These are phyloP conservation scores for Naganishia kalamii DNA, from an alignment of 768 basidiomycete genomes.

Conservation along the genomic window DNA sequence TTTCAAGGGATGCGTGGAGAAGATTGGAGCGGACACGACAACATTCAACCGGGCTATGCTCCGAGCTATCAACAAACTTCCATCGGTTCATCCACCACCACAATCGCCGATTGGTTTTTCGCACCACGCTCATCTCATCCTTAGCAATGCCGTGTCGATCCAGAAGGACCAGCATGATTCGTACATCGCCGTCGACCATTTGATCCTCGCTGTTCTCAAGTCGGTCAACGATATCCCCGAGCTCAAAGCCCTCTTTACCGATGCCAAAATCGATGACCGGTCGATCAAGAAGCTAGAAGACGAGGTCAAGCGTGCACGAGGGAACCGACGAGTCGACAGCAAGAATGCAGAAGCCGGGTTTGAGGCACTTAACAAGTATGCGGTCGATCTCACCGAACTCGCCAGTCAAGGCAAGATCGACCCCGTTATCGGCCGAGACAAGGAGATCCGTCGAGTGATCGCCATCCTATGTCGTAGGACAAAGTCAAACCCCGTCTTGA, in stretches of 20 bases:
- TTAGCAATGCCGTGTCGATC: conserved; percentile 67
- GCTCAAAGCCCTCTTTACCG: conserved; percentile 66
- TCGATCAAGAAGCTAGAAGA: conserved; percentile 35
- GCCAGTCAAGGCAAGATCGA: conserved; percentile 50
- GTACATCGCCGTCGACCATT: conserved; percentile 87
- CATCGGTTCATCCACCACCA: conserved; percentile 76
- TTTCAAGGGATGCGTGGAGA: conserved; percentile 69
- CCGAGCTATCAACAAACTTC: conserved; percentile 70
- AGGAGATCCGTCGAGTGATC: conserved; percentile 78
- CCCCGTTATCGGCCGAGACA: conserved; percentile 56
- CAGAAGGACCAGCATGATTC: conserved; percentile 74
- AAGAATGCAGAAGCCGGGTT: conserved; percentile 85
- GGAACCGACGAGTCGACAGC: conserved; percentile 76
- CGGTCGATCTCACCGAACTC: conserved; percentile 47
- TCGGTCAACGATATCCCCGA: conserved; percentile 52
- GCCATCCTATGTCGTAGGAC: conserved; percentile 75
- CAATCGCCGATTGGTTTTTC: conserved; percentile 64
- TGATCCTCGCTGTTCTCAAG: conserved; percentile 76
- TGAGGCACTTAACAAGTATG: conserved; percentile 74
- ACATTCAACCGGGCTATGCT: conserved; percentile 66
- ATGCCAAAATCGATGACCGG: conserved; percentile 55
- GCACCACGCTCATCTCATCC: conserved; percentile 55
- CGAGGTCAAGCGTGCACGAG: conserved; percentile 53
- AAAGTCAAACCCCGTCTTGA: conserved; percentile 94
- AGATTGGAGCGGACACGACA: conserved; percentile 79